Base-by-base conservation (phyloP, 768 basidiomycete species). In the Rhodotorula sphaerocarpa region DNA sequence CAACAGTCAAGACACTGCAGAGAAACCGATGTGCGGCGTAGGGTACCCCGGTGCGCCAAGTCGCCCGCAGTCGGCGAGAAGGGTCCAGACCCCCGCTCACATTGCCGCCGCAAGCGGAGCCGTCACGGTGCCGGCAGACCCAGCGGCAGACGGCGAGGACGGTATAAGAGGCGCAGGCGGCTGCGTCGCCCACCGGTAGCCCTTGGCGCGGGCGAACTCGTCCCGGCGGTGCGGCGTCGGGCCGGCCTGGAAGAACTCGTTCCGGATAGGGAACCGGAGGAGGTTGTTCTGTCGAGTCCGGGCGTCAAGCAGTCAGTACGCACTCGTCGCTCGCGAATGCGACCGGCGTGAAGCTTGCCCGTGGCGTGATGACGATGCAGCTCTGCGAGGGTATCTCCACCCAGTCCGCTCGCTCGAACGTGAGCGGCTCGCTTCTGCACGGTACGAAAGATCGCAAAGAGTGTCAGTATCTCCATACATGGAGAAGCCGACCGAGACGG, bases 351-450 rank as follows among this genome's bases (percentile, higher is more conserved):
- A 21, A 21, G 28, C 62, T 51, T 83, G 93, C 90, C 79, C 90
- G 90, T 43, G 88, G 88, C 0, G 93, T 97, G 70, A 96, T 87
- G 52, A 95, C 84, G 28, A 90, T 85, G 86, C 96, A 87, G 67
- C 88, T 85, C 75, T 99, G 96, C 18, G 90, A 93, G 74, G 86
- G 87, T 72, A 99, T 92, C 75, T 96, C 95, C 86, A 96, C 92
- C 95, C 95, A 99, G 75, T 99, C 95, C 54, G 90, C 89, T 84
- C 67, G 46, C 43, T 99, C 93, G 71, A 97, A 99, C 1, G 95
- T 99, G 48, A 99, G 77, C 1, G 95, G 95, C 70, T 97, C 93
- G 69, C 86, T 88, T 23, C 64, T 63, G 58, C 27, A 16, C 15
- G 87, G 21, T 53, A 57, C 65, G 43, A 58, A 56, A 23, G 56